phyloP scores from a whole-genome alignment of 1,139 yeast genomes.

The Pichia cactophila region DNA sequence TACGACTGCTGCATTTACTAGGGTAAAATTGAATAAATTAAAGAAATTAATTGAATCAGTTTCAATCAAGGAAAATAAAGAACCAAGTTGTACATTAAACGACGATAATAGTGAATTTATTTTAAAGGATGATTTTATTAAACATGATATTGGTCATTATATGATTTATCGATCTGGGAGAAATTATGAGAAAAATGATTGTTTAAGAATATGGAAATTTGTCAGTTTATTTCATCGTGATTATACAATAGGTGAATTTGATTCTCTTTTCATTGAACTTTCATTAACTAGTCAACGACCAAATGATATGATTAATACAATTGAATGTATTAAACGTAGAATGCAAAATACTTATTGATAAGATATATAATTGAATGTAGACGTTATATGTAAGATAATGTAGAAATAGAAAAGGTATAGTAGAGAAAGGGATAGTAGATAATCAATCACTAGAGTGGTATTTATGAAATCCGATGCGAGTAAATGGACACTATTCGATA shows the following conservation, averaged over 20 bases:
- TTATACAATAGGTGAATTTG: neutral
- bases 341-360: neutral
- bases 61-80: neutral
- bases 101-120: neutral
- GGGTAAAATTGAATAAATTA: neutral
- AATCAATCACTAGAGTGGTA: neutral
- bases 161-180: neutral
- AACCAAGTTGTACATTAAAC: neutral
- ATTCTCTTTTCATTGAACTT: neutral
- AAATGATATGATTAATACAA: neutral
- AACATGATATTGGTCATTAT: neutral
- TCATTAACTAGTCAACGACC: neutral
- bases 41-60: neutral
- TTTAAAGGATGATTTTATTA: neutral
- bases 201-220: neutral
- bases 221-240: neutral
- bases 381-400: neutral
- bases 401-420: neutral
- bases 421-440: no score
- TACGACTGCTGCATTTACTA: neutral
- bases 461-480: neutral
- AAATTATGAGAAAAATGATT: neutral
- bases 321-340: neutral
- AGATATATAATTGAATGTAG: neutral
- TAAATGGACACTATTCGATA: conserved; percentile 1